These are phyloP conservation scores for Kwoniella europaea DNA, from an alignment of 768 basidiomycete species.

Conservation along the genomic window DNA sequence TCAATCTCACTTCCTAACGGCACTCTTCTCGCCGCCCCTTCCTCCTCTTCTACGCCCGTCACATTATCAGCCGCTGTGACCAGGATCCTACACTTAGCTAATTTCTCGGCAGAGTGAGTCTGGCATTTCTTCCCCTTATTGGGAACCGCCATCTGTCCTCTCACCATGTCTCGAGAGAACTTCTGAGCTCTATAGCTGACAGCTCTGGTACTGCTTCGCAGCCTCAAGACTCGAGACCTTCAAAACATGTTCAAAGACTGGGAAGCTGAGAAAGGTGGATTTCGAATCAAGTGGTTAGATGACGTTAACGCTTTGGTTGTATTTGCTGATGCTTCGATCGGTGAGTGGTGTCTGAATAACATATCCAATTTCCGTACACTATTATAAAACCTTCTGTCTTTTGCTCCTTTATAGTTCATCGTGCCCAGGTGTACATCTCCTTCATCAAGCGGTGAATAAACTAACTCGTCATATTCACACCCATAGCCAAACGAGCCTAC, in stretches of 20 bases:
- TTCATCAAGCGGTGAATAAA: background rate
- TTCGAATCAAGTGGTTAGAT: slow-evolving; percentile 99
- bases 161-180: too few relatives aligned
- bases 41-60: slow-evolving; percentile 29
- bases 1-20: slow-evolving; percentile 56
- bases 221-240: slow-evolving; percentile 94
- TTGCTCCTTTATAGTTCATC: too few relatives aligned
- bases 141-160: too few relatives aligned
- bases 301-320: slow-evolving; percentile 95
- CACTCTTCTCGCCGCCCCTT: slow-evolving; percentile 48
- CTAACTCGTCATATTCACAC: background rate
- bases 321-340: slow-evolving; percentile 84
- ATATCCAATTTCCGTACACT: too few relatives aligned
- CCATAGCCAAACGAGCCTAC: slow-evolving; percentile 89
- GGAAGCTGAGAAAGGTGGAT: slow-evolving; percentile 83
- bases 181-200: slow-evolving; percentile 7
- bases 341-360: slow-evolving; percentile 64
- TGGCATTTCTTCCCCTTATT: too few relatives aligned
- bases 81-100: slow-evolving; percentile 87
- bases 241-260: slow-evolving; percentile 88
- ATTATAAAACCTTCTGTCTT: too few relatives aligned
- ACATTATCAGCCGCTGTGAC: slow-evolving; percentile 89
- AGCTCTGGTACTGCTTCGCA: slow-evolving; percentile 1
- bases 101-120: slow-evolving; percentile 78
- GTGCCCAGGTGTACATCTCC: background rate